Evolutionary conservation across 768 basidiomycete genomes (phyloP), one percentile per base, ranked within the genome.

Genomic region (Tylopilus rubrobrunneus): DNA sequence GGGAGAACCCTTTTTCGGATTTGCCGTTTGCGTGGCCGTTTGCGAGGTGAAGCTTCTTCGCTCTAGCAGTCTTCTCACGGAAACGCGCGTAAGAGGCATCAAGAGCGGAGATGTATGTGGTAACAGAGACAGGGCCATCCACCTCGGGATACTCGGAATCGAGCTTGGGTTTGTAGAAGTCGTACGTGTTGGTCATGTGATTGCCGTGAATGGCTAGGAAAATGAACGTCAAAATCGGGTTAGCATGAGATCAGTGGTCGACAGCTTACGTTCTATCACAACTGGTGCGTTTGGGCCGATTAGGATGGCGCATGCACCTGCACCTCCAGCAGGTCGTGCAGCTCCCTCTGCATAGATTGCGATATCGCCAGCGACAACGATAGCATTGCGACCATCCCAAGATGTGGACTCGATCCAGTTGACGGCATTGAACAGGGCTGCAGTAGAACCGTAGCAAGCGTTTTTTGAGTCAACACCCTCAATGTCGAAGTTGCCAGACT

Each of bases 391-490:
- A 47, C 96, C 96, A 63, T 99, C 96, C 97, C 96, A 99, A 6
- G 89, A 92, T 47, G 84, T 85, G 34, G 87, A 89, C 71, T 99
- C 96, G 56, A 98, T 77, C 97, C 97, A 99, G 81, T 99, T 99
- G 68, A 96, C 78, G 45, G 92, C 90, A 74, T 99, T 99, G 85
- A 98, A 99, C 52, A 99, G 84, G 4, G 97, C 97, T 43, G 97
- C 97, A 23, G 97, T 99, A 34, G 92, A 95, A 28, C 97, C 97
- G 66, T 99, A 99, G 78, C 97, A 99, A 19, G 97, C 97, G 69
- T 98, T 99, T 78, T 98, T 98, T 44, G 91, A 94, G 76, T 99
- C 97, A 71, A 99, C 89, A 62, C 97, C 97, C 74, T 99, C 97
- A 53, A 99, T 93, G 67, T 99, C 97, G 63, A 82, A 83, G 82